These are phyloP conservation scores for Stagonosporopsis rhizophila DNA, from an alignment of 2,329 filamentous ascomycete species.

Conservation along the genomic window DNA sequence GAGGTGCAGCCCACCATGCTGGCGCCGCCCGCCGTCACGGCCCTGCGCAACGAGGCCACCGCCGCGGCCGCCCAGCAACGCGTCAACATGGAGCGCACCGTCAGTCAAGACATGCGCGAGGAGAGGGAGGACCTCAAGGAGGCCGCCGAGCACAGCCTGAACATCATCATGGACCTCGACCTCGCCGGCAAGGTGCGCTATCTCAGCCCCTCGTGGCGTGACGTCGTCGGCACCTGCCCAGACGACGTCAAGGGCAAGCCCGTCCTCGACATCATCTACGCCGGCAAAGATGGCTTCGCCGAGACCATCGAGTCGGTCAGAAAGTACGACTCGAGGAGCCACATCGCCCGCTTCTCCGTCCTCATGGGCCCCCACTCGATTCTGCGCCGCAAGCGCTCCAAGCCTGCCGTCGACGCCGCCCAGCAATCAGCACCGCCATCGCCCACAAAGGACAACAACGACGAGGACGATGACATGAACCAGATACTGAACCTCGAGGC, in stretches of 20 bases:
- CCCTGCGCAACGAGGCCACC: constrained; percentile 52
- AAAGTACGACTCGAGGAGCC: constrained; percentile 90
- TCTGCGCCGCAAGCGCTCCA: constrained; percentile 41
- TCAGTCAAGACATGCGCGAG: constrained; percentile 90
- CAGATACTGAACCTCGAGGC: constrained; percentile 82
- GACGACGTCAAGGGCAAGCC: constrained; percentile 76
- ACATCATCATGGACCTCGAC: constrained; percentile 93
- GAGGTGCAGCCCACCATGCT: constrained; percentile 43
- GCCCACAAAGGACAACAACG: constrained; percentile 38
- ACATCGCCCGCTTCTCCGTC: constrained; percentile 64
- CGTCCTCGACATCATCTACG: constrained; percentile 82
- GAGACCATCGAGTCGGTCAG: constrained; percentile 84
- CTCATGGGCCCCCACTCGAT: constrained; percentile 46
- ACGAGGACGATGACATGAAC: constrained; percentile 50
- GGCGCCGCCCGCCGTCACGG: constrained; percentile 53
- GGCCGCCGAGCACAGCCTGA: constrained; percentile 94
- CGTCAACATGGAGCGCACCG: constrained; percentile 64
- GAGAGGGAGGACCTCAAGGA: constrained; percentile 93
- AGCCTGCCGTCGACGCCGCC: constrained; percentile 34
- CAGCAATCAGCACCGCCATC: constrained; percentile 42
- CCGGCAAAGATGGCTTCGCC: constrained; percentile 79
- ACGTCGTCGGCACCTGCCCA: constrained; percentile 83
- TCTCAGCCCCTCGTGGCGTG: constrained; percentile 95
- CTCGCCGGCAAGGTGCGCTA: constrained; percentile 90
- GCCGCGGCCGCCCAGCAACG: constrained; percentile 31